These are phyloP conservation scores for Metrosideros polymorpha DNA, from an alignment of 441 rosid genomes.

Conservation along the genomic window DNA sequence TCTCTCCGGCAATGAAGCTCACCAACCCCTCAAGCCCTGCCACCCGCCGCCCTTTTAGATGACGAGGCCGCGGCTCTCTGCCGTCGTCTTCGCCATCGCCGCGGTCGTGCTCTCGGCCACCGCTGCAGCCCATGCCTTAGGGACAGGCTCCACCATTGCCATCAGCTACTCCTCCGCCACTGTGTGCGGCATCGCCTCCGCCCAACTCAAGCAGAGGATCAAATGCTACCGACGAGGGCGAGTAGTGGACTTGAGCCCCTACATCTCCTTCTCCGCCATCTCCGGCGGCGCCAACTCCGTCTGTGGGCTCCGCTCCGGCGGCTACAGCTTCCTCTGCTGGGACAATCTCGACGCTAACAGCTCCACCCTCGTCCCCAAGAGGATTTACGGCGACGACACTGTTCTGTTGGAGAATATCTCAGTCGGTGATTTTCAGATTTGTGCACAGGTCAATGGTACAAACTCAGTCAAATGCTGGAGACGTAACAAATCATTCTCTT, in stretches of 20 bases:
- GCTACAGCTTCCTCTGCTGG: slow-evolving; percentile 11
- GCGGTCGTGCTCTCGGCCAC: not conserved
- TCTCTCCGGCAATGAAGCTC: not conserved
- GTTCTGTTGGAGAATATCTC: not conserved
- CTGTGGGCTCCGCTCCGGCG: slow-evolving; percentile 9
- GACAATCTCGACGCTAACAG: not conserved
- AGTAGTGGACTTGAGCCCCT: not conserved
- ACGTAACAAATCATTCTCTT: not conserved
- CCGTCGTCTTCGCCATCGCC: not conserved
- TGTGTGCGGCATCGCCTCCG: not conserved
- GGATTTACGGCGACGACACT: not conserved
- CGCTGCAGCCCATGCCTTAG: not conserved
- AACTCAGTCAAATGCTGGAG: slow-evolving; percentile 1
- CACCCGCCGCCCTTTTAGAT: not conserved
- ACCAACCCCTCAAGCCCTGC: not conserved
- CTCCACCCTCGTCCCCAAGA: not conserved
- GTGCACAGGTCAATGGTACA: not conserved
- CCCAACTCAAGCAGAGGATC: not conserved
- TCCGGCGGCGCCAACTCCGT: slow-evolving; percentile 2
- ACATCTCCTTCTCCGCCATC: slow-evolving; percentile 3
- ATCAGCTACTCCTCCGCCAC: not conserved
- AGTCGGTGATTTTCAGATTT: slow-evolving; percentile 7
- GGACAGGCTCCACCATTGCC: not conserved
- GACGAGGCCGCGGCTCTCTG: not conserved
- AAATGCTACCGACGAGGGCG: not conserved